These are phyloP conservation scores for Diatrype stigma DNA, from an alignment of 2,329 filamentous ascomycete species.

Conservation along the genomic window DNA sequence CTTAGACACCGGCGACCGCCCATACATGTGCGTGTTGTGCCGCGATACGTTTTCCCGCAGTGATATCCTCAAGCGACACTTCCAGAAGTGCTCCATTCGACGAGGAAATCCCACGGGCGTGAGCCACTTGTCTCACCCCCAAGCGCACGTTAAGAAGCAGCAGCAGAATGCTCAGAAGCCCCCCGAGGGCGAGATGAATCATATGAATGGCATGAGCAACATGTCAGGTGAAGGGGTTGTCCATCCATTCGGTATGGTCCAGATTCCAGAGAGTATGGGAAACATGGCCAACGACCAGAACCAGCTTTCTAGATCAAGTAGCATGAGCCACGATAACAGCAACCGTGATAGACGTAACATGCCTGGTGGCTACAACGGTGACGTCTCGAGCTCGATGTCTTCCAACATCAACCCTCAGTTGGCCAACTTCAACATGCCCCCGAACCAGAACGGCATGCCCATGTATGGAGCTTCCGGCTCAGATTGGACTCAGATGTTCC, in stretches of 20 bases:
- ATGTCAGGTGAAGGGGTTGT: constrained; percentile 54
- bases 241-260: constrained; percentile 54
- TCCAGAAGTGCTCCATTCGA: constrained; percentile 97
- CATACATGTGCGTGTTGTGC: constrained; percentile 97
- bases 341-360: constrained; percentile 56
- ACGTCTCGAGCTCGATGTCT: constrained; percentile 58
- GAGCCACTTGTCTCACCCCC: constrained; percentile 89
- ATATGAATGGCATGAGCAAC: constrained; percentile 58
- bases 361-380: constrained; percentile 49
- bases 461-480: constrained; percentile 58
- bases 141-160: constrained; percentile 81
- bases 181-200: constrained; percentile 52
- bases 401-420: constrained; percentile 59
- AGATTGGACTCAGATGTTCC: constrained; percentile 76
- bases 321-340: constrained; percentile 53
- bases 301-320: constrained; percentile 58
- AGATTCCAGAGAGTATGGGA: constrained; percentile 54
- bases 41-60: constrained; percentile 97
- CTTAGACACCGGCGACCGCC: constrained; percentile 90
- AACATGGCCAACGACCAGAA: constrained; percentile 57
- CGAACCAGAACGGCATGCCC: constrained; percentile 59
- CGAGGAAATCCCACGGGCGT: constrained; percentile 93
- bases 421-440: constrained; percentile 61
- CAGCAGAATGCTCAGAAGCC: constrained; percentile 54
- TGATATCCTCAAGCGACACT: constrained; percentile 97